Base-by-base conservation (phyloP, 306 rosid genomes). In the Inga oerstediana region DNA sequence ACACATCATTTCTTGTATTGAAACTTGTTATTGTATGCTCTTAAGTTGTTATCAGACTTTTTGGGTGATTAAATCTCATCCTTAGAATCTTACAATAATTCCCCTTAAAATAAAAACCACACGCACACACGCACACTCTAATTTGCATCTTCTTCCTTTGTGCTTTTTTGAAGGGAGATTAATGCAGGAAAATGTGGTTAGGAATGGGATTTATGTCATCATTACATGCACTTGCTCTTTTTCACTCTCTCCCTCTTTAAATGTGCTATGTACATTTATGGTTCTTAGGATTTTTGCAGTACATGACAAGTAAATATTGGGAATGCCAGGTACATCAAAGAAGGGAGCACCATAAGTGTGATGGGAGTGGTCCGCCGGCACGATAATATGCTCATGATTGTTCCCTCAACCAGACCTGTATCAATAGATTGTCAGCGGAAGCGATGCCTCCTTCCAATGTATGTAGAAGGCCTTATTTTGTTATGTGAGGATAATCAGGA, bases 331-430 rank as follows among this genome's bases (percentile, higher is more conserved):
- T 91, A 97, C 87, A 88, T 97, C 79, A 94, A 94, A 86, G 99
- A 97, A 89, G 99, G 99, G 43, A 94, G 92, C 88, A 94, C 95
- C 0, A 95, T 97, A 13, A 97, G 98, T 81, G 99, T 97, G 84
- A 90, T 92, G 97, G 98, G 99, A 54, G 88, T 97, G 27, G 99
- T 97, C 39, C 90, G 90, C 0, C 90, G 97, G 66, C 99, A 97
- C 2, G 99, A 97, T 59, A 97, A 97, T 15, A 92, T 92, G 84
- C 90, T 94, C 70, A 97, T 92, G 99, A 91, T 97, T 82, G 94
- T 94, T 72, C 99, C 99, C 65, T 87, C 98, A 1, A 10, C 90
- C 0, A 93, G 89, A 73, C 92, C 97, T 20, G 90, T 89, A 71
- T 89, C 97, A 15, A 92, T 97, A 32, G 95, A 97, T 74, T 94